Conservation (phyloP, 352 stramenopile genomes). For the Phytophthora vignae region DNA sequence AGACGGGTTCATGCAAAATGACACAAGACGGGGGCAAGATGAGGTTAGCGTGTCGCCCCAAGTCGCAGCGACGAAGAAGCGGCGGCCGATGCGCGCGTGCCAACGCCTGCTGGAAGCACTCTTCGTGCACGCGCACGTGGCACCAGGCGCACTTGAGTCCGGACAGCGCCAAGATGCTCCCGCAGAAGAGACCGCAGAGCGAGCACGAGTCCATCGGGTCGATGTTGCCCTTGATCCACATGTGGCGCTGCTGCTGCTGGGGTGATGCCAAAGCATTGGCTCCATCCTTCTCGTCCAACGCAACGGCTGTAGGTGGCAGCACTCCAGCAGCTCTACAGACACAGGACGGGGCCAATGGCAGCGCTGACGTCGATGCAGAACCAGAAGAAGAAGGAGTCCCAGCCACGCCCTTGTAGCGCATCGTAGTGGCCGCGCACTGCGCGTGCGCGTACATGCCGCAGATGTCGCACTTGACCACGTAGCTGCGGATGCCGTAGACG, state of each 20-base stretch:
- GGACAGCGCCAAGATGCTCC: slow-evolving; percentile 82
- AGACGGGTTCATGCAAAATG: slow-evolving; percentile 42
- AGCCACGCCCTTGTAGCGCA: slow-evolving; percentile 48
- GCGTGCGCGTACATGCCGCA: slow-evolving; percentile 87
- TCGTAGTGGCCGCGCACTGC: slow-evolving; percentile 68
- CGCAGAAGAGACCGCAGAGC: slow-evolving; percentile 80
- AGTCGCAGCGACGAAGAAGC: slow-evolving; percentile 71
- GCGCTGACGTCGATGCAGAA: neutral
- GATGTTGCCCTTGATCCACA: slow-evolving; percentile 88
- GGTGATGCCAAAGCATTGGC: slow-evolving; percentile 6
- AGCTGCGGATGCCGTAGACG: slow-evolving; percentile 87
- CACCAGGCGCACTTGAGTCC: slow-evolving; percentile 87
- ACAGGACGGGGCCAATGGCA: slow-evolving; percentile 16
- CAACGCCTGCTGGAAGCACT: slow-evolving; percentile 67
- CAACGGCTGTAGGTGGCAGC: slow-evolving; percentile 16
- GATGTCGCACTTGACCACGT: slow-evolving; percentile 87
- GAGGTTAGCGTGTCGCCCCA: slow-evolving; percentile 69
- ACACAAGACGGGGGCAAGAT: slow-evolving; percentile 75
- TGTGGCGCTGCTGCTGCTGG: slow-evolving; percentile 47
- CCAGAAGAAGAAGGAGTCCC: slow-evolving; percentile 2
- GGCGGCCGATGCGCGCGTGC: slow-evolving; percentile 33
- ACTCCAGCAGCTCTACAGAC: slow-evolving; percentile 36
- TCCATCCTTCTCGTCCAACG: slow-evolving; percentile 26
- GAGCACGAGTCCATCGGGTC: slow-evolving; percentile 85
- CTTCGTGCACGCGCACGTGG: slow-evolving; percentile 81